Evolutionary conservation across 768 basidiomycete species (phyloP).

Genomic region (Gloeopeniophorella convolvens): DNA sequence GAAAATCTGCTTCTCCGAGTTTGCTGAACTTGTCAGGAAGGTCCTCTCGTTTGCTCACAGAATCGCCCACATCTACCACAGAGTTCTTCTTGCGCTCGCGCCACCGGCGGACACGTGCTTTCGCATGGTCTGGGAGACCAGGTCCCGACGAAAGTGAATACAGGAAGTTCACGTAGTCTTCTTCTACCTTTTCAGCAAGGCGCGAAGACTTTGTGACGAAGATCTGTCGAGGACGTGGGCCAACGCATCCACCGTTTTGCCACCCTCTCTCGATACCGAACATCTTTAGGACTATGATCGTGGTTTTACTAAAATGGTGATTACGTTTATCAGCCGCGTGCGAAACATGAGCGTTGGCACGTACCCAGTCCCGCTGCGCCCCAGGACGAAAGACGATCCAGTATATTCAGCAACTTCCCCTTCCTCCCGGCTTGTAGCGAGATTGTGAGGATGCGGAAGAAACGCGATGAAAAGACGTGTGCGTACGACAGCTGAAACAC

Average conservation of each 20-base stretch:
- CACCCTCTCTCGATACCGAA: conserved; percentile 57
- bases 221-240: conserved; percentile 53
- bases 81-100: conserved; percentile 20
- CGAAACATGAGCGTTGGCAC: too few species aligned
- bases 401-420: conserved; percentile 14
- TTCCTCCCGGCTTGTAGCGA: conserved; percentile 8
- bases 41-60: conserved; percentile 33
- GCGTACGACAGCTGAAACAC: conserved; percentile 19
- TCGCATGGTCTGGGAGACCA: conserved; percentile 35
- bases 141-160: conserved; percentile 36
- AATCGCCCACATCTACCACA: conserved; percentile 39
- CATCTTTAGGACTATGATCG: conserved; percentile 74
- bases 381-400: conserved; percentile 17
- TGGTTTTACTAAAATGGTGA: conserved; percentile 50
- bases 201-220: conserved; percentile 67
- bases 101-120: conserved; percentile 21
- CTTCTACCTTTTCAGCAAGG: conserved; percentile 63
- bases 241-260: conserved; percentile 30
- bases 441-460: neutral
- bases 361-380: conserved; percentile 71
- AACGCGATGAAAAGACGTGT: too few species aligned
- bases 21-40: conserved; percentile 50
- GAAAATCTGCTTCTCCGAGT: conserved; percentile 56
- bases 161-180: conserved; percentile 50
- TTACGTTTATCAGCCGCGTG: too few species aligned